phyloP scores from a whole-genome alignment of 208 protist species.

The Naegleria lovaniensis region DNA sequence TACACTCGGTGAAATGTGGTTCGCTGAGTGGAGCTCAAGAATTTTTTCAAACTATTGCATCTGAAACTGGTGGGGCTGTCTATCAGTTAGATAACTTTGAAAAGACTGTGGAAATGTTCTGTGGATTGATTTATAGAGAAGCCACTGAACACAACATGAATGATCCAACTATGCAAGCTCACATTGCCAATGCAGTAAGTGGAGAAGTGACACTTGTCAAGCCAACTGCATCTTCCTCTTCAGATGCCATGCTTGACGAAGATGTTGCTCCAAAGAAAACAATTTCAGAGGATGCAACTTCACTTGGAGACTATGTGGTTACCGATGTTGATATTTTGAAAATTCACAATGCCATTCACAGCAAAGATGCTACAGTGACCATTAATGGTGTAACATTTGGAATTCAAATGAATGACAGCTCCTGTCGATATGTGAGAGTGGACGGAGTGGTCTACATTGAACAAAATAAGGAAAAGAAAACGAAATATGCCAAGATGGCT shows the following conservation, averaged over 20 bases:
- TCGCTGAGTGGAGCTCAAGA: not conserved
- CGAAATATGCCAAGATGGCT: not conserved
- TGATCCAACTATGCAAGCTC: too few species aligned
- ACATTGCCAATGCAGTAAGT: too few species aligned
- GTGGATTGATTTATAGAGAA: constrained; percentile 10
- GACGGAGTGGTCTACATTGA: not conserved
- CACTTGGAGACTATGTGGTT: not conserved
- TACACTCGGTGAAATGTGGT: not conserved
- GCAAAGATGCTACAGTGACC: not conserved
- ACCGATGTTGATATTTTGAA: not conserved
- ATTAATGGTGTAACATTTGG: not conserved
- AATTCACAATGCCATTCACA: constrained; percentile 16
- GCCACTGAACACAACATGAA: not conserved
- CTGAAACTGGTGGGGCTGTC: not conserved
- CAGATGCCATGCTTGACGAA: too few species aligned
- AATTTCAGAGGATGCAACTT: not conserved
- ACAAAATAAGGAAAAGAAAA: constrained; percentile 10
- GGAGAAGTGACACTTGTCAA: too few species aligned
- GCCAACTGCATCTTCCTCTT: too few species aligned
- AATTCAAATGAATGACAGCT: not conserved
- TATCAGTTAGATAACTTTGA: not conserved
- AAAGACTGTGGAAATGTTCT: not conserved
- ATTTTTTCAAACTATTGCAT: not conserved
- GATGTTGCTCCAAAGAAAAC: too few species aligned
- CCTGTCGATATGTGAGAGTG: constrained; percentile 4